Conservation (phyloP, 352 stramenopile genomes). For the Phytophthora brassicae region DNA sequence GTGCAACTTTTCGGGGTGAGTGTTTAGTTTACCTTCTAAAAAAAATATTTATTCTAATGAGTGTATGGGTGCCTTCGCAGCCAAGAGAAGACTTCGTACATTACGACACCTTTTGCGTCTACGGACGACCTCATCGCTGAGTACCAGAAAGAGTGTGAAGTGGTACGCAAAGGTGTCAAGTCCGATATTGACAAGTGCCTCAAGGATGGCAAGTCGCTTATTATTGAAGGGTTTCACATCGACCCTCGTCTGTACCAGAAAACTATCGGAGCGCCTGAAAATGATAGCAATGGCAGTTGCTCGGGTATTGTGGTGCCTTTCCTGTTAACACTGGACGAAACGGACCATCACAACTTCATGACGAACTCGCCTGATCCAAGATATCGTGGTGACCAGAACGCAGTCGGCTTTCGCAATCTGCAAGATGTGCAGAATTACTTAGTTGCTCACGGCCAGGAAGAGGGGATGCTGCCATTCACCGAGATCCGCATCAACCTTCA, state of each 20-base stretch:
- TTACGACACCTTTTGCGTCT: slow-evolving; percentile 59
- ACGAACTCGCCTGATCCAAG: slow-evolving; percentile 79
- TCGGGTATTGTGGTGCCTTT: slow-evolving; percentile 85
- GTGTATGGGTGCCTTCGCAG: slow-evolving; percentile 13
- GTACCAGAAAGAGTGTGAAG: slow-evolving; percentile 78
- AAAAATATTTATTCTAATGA: background rate
- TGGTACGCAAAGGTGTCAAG: slow-evolving; percentile 80
- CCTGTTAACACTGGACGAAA: slow-evolving; percentile 63
- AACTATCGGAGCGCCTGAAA: slow-evolving; percentile 43
- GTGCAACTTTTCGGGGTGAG: slow-evolving; percentile 89
- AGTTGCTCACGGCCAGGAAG: slow-evolving; percentile 43
- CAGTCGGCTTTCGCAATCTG: slow-evolving; percentile 70
- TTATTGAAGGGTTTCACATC: slow-evolving; percentile 88
- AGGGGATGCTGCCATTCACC: slow-evolving; percentile 63
- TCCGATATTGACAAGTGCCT: slow-evolving; percentile 89
- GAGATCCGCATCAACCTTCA: slow-evolving; percentile 82
- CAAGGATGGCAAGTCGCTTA: slow-evolving; percentile 89
- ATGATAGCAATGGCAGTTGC: slow-evolving; percentile 32
- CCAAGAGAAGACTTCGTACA: slow-evolving; percentile 70
- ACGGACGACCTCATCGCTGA: slow-evolving; percentile 58
- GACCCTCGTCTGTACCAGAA: slow-evolving; percentile 86
- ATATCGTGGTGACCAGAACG: slow-evolving; percentile 61
- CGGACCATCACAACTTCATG: slow-evolving; percentile 80
- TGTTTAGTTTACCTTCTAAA: too few species aligned
- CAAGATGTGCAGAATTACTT: slow-evolving; percentile 83